Evolutionary conservation across 2,329 filamentous ascomycete species (phyloP).

Genomic region (Ophioceras dolichostomum): DNA sequence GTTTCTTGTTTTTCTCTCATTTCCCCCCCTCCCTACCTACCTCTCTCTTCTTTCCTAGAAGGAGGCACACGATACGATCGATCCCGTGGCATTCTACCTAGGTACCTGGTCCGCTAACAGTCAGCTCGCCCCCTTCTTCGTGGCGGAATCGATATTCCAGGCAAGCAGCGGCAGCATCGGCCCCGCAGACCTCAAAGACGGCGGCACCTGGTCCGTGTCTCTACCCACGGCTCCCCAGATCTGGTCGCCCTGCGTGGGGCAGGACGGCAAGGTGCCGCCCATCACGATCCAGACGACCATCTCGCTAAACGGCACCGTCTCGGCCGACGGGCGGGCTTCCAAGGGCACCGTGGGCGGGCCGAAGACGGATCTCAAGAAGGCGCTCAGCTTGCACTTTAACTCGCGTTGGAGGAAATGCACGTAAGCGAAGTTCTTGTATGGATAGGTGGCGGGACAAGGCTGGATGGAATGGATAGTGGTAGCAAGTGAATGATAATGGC

Average conservation of each 20-base stretch:
- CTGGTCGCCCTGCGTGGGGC: constrained; percentile 10
- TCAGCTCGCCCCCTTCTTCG: too few relatives aligned
- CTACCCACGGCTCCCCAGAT: constrained; percentile 6
- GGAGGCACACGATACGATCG: too few relatives aligned
- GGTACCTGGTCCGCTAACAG: too few relatives aligned
- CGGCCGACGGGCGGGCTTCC: constrained; percentile 6
- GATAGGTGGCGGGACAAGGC: too few relatives aligned
- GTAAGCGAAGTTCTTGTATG: too few relatives aligned
- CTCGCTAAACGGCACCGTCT: constrained; percentile 7
- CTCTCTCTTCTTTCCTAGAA: too few relatives aligned
- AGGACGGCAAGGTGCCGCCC: constrained; percentile 7
- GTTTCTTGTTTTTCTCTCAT: not conserved
- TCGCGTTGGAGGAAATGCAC: constrained; percentile 9
- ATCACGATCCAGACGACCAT: constrained; percentile 8
- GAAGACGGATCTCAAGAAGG: constrained; percentile 7
- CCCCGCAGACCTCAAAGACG: constrained; percentile 4
- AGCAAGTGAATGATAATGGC: too few relatives aligned
- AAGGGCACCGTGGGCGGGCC: constrained; percentile 7
- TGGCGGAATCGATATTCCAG: too few relatives aligned
- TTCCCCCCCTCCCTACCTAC: too few relatives aligned
- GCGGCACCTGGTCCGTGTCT: constrained; percentile 4
- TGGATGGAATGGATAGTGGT: too few relatives aligned
- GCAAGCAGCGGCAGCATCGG: too few relatives aligned
- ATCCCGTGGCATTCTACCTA: too few relatives aligned
- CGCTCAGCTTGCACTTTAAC: constrained; percentile 8